A percentile compares a stretch with the other conserved stretches of the same genome.
phyloP scores from a whole-genome alignment of 2,329 filamentous ascomycete species.

The Metarhizium robertsii region DNA sequence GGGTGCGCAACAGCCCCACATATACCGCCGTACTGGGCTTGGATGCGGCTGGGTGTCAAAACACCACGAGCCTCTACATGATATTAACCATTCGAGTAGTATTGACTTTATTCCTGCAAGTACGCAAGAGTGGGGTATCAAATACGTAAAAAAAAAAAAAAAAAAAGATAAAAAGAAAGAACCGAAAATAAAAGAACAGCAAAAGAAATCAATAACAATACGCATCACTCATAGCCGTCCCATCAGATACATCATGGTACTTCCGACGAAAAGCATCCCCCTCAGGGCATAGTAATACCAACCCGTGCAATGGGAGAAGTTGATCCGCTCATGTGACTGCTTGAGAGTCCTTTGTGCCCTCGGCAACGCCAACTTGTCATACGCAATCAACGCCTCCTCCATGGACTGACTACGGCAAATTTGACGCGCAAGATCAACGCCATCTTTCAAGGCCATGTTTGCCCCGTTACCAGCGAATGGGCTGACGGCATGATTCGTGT shows the following conservation, averaged over 20 bases:
- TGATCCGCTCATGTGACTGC: constrained; percentile 9
- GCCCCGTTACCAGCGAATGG: constrained; percentile 36
- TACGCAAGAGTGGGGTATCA: too few species aligned
- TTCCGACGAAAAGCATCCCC: background rate
- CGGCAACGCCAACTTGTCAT: constrained; percentile 23
- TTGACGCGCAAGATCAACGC: constrained; percentile 8
- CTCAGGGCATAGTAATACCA: background rate
- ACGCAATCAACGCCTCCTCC: constrained; percentile 18
- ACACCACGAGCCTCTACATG: too few species aligned
- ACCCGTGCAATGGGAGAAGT: constrained; percentile 7
- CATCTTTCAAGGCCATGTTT: constrained; percentile 23
- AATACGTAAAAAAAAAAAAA: too few species aligned
- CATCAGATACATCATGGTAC: background rate
- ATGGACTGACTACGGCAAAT: constrained; percentile 17
- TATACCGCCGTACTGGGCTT: too few species aligned
- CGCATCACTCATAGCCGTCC: background rate
- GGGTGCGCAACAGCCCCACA: background rate
- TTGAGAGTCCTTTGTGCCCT: constrained; percentile 17
- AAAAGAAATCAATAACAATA: background rate
- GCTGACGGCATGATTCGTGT: constrained; percentile 35
- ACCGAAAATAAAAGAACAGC: too few species aligned
- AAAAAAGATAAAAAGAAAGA: too few species aligned
- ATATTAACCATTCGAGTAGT: too few species aligned
- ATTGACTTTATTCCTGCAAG: too few species aligned
- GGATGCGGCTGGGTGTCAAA: too few species aligned